Conservation (phyloP, 116 monocot species). For the Cymodocea nodosa region DNA sequence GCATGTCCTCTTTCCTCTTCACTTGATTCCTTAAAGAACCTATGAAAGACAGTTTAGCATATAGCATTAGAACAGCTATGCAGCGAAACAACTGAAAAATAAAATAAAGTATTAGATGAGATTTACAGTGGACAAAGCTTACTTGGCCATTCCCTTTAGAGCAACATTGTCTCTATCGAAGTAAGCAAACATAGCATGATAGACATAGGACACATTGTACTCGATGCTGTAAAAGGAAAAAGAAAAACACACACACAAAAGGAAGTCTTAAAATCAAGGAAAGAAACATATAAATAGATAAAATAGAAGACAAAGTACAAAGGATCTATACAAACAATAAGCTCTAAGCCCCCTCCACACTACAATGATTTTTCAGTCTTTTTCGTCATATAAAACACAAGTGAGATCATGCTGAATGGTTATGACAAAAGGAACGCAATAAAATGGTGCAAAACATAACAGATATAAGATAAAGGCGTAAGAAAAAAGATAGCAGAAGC, state of each 20-base stretch:
- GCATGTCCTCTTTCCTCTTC: constrained; percentile 68
- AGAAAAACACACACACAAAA: neutral
- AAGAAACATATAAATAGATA: no score
- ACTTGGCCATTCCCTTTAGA: constrained; percentile 73
- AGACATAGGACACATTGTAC: constrained; percentile 85
- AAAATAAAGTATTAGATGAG: neutral
- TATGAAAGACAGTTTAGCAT: constrained; percentile 10
- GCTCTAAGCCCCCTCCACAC: no score
- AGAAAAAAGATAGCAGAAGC: neutral
- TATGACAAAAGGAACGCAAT: neutral
- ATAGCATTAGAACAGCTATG: no score
- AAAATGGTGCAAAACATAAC: neutral
- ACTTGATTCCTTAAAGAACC: constrained; percentile 74
- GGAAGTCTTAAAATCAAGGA: no score
- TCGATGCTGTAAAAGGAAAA: constrained; percentile 43
- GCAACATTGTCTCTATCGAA: constrained; percentile 91
- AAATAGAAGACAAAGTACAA: no score
- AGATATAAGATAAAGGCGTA: neutral
- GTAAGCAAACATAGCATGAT: constrained; percentile 84
- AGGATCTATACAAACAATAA: no score
- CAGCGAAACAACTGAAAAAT: neutral
- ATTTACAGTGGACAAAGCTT: constrained; percentile 10
- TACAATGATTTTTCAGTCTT: no score
- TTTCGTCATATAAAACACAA: no score
- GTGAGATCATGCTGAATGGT: no score